Evolutionary conservation across 2,329 filamentous ascomycete species (phyloP).

Genomic region (Colletotrichum lentis): DNA sequence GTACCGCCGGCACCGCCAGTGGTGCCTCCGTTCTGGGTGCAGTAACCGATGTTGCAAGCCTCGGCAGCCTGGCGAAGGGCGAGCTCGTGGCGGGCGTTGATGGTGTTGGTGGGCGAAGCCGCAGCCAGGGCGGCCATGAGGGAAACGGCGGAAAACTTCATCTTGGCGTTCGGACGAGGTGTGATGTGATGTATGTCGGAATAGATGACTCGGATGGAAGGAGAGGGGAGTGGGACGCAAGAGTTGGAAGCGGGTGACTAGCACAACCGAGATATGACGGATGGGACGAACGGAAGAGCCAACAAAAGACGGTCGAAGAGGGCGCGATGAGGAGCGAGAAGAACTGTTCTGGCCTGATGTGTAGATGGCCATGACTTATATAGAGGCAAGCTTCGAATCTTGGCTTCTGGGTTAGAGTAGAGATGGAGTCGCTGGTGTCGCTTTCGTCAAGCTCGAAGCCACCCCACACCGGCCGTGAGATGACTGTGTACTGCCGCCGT

Average conservation of each 20-base stretch:
- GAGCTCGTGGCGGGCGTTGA: slow-evolving; percentile 34
- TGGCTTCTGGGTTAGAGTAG: background rate
- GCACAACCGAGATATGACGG: slow-evolving; percentile 16
- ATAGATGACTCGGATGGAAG: background rate
- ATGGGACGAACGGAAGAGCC: slow-evolving; percentile 14
- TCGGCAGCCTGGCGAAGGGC: slow-evolving; percentile 34
- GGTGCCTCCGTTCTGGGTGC: slow-evolving; percentile 46
- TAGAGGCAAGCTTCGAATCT: slow-evolving; percentile 4
- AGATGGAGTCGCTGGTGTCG: slow-evolving; percentile 1
- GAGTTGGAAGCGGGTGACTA: slow-evolving; percentile 7
- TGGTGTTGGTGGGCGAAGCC: slow-evolving; percentile 33
- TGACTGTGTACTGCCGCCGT: background rate
- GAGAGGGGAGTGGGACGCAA: background rate
- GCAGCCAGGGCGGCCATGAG: slow-evolving; percentile 34
- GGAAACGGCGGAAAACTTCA: slow-evolving; percentile 36
- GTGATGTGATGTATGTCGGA: background rate
- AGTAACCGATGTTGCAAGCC: slow-evolving; percentile 45
- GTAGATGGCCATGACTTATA: slow-evolving; percentile 17
- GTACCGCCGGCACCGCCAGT: slow-evolving; percentile 44
- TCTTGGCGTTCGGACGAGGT: slow-evolving; percentile 35
- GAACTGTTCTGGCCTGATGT: background rate
- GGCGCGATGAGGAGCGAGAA: background rate
- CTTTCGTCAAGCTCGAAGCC: background rate
- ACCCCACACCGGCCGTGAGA: background rate
- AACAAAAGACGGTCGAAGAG: slow-evolving; percentile 7